Evolutionary conservation across 495 filamentous ascomycete species (phyloP), one percentile per base, ranked within the genome.

Genomic region (Trichoderma erinaceum): DNA sequence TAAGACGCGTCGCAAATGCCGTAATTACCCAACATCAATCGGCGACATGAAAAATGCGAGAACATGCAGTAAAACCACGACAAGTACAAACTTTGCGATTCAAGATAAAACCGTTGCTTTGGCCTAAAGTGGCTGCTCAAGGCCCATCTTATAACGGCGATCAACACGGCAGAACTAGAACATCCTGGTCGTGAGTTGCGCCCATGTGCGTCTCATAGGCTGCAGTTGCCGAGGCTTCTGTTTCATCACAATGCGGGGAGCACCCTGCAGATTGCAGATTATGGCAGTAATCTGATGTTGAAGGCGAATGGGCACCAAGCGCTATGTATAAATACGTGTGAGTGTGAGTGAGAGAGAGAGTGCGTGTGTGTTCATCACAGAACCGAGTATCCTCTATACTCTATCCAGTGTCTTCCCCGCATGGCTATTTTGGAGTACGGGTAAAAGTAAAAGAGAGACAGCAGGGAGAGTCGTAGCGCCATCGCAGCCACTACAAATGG

Each of bases 211-310:
- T 25, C 50, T 56, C 50, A 56, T n/a, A 48, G 15, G 50, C 56
- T 61, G 13, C 23, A 61, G n/a, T 61, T 61, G 56, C 56, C 56
- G 56, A 61, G 56, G 56, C 27, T 61, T 61, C 16, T 52, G 11
- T 61, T 12, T 11, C 25, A 61, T 61, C 56, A 32, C 56, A 61
- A 61, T 27, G 25, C 25, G 56, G 56, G 56, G 56, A 61, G 56
- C 25, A 29, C 10, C 56, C 2, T 61, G 27, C 25, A 12, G 1
- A 21, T 4, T 61, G 25, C 25, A 58, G 18, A 12, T 16, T 1
- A 13, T 29, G 44, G 44, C 13, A 48, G 12, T 11, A n/a, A 4
- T n/a, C 0, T 4, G 56, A 61, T 32, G 56, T 29, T 16, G 25
- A 32, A 21, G 13, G 25, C 48, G n/a, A 52, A 61, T 32, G 12